Evolutionary conservation across 441 rosid genomes (phyloP).

Genomic region (Eutrema salsugineum): DNA sequence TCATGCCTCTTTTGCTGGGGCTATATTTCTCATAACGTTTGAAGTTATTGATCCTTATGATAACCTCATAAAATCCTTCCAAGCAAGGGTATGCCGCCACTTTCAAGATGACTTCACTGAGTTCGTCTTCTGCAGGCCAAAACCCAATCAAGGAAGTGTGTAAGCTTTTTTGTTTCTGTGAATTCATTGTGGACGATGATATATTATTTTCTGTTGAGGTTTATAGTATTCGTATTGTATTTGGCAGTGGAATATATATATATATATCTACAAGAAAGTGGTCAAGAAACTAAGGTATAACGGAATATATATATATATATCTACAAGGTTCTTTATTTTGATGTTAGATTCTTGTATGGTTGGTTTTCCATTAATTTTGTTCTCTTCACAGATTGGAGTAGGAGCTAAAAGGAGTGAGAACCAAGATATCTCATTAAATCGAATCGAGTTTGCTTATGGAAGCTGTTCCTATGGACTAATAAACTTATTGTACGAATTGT

Average conservation of each 20-base stretch:
- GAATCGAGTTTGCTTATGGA: too few relatives aligned
- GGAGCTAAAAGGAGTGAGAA: neutral
- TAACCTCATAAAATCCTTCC: neutral
- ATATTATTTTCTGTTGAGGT: neutral
- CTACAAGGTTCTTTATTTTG: neutral
- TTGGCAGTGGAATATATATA: neutral
- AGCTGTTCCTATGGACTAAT: too few relatives aligned
- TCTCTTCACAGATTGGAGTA: neutral
- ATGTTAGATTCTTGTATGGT: neutral
- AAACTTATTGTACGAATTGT: too few relatives aligned
- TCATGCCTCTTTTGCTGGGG: neutral
- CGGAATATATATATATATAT: neutral
- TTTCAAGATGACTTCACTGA: neutral
- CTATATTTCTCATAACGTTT: constrained; percentile 9
- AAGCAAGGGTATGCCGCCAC: neutral
- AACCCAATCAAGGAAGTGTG: neutral
- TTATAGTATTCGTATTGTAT: neutral
- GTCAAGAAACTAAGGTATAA: neutral
- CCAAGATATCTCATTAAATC: too few relatives aligned
- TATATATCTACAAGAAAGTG: neutral
- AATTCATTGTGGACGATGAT: neutral
- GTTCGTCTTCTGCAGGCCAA: neutral
- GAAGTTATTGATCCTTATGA: constrained; percentile 8
- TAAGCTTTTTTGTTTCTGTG: neutral
- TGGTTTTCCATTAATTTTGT: neutral